phyloP scores from a whole-genome alignment of 169 alveolate genomes.

The Sarcocystis neurona region DNA sequence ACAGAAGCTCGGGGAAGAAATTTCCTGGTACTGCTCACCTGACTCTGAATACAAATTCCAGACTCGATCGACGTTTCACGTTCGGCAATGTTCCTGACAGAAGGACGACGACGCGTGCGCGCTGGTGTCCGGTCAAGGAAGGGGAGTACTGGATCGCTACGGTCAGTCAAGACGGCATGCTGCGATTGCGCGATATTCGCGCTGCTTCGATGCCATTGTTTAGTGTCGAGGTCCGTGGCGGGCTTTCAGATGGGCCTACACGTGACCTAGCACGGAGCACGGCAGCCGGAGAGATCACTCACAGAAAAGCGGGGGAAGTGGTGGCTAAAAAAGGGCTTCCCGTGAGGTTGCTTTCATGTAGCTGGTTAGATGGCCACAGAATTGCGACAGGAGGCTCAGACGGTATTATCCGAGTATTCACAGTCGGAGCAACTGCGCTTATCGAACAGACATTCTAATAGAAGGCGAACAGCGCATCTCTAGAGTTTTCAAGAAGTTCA shows the following conservation, averaged over 20 bases:
- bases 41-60: background rate
- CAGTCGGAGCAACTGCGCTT: conserved; percentile 26
- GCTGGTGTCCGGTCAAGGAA: no score
- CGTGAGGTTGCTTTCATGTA: background rate
- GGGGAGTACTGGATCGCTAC: conserved; percentile 26
- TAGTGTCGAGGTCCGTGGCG: background rate
- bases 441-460: no score
- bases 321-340: background rate
- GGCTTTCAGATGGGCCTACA: conserved; percentile 30
- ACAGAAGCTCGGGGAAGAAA: background rate
- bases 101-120: background rate
- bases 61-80: background rate
- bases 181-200: conserved; percentile 35
- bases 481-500: no score
- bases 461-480: no score
- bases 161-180: conserved; percentile 50
- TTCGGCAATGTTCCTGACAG: background rate
- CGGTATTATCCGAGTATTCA: background rate
- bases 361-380: background rate
- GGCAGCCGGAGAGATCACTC: no score
- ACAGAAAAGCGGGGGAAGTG: background rate
- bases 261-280: no score
- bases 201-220: conserved; percentile 21
- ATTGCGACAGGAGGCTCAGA: conserved; percentile 29
- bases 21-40: background rate